These are phyloP conservation scores for Saitozyma podzolica DNA, from an alignment of 768 basidiomycete species.

Conservation along the genomic window DNA sequence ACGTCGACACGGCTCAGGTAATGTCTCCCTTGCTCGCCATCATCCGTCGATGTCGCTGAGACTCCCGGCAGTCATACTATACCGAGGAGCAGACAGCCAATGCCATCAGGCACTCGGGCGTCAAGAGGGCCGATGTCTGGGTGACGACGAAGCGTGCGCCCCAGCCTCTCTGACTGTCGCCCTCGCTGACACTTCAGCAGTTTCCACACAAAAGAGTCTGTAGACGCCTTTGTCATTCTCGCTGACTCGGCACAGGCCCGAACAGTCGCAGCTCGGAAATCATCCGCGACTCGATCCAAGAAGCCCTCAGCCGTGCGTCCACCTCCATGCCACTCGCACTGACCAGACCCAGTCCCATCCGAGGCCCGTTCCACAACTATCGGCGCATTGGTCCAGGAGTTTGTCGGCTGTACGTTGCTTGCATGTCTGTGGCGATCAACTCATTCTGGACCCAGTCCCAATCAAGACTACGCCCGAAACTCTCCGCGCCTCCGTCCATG, in stretches of 20 bases:
- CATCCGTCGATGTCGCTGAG: too few relatives aligned
- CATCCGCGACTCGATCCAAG: too few relatives aligned
- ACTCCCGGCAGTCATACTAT: constrained; percentile 16
- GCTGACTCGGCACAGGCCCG: neutral
- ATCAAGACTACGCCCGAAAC: constrained; percentile 13
- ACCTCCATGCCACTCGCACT: too few relatives aligned
- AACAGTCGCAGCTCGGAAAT: neutral
- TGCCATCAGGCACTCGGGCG: constrained; percentile 16
- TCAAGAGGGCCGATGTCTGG: constrained; percentile 22
- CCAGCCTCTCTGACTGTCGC: neutral
- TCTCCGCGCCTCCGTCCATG: constrained; percentile 19
- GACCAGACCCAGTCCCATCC: too few relatives aligned
- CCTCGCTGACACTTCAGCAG: neutral
- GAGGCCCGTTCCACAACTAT: too few relatives aligned
- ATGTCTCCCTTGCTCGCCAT: neutral
- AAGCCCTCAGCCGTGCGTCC: too few relatives aligned
- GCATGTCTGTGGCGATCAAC: neutral
- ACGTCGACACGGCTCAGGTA: constrained; percentile 45
- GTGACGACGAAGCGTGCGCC: constrained; percentile 39
- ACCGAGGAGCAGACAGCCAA: constrained; percentile 30
- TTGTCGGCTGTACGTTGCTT: neutral
- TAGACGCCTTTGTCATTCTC: neutral
- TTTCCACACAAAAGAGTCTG: neutral
- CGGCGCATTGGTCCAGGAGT: too few relatives aligned
- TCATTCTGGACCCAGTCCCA: neutral